Conservation (phyloP, 2,329 filamentous ascomycete species). For the Colletotrichum sp. region DNA sequence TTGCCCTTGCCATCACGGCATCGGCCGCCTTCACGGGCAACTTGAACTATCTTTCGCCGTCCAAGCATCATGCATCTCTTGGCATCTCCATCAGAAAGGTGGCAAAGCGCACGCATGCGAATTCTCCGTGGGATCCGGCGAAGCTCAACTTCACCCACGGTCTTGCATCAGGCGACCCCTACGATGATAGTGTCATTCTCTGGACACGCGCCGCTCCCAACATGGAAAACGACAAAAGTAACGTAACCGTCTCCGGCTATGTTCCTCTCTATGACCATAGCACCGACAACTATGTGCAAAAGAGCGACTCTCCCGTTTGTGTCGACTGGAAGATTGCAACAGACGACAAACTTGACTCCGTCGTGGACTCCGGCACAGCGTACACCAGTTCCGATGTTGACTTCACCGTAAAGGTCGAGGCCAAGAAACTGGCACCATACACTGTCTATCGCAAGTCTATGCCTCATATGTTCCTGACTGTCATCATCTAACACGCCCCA, state of each 20-base stretch:
- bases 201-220: constrained; percentile 53
- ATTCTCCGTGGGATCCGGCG: constrained; percentile 44
- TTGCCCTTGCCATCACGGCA: not conserved
- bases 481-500: not conserved
- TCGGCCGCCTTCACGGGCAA: constrained; percentile 41
- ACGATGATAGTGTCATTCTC: constrained; percentile 62
- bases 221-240: constrained; percentile 48
- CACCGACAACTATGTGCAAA: constrained; percentile 49
- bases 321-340: constrained; percentile 66
- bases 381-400: constrained; percentile 78
- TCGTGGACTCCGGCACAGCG: constrained; percentile 61
- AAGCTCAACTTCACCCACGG: constrained; percentile 69
- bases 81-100: constrained; percentile 69
- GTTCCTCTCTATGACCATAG: constrained; percentile 51
- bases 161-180: constrained; percentile 54
- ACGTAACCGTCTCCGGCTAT: constrained; percentile 45
- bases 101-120: constrained; percentile 54
- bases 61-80: constrained; percentile 64
- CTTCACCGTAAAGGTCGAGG: constrained; percentile 77
- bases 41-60: constrained; percentile 72
- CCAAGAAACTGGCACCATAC: constrained; percentile 63
- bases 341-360: constrained; percentile 41
- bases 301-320: constrained; percentile 61
- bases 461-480: constrained; percentile 25
- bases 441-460: constrained; percentile 58